A percentile compares a stretch with the other conserved stretches of the same genome.
Evolutionary conservation across 345 rosid species (phyloP).

Genomic region (Psidium friedrichsthalianum): DNA sequence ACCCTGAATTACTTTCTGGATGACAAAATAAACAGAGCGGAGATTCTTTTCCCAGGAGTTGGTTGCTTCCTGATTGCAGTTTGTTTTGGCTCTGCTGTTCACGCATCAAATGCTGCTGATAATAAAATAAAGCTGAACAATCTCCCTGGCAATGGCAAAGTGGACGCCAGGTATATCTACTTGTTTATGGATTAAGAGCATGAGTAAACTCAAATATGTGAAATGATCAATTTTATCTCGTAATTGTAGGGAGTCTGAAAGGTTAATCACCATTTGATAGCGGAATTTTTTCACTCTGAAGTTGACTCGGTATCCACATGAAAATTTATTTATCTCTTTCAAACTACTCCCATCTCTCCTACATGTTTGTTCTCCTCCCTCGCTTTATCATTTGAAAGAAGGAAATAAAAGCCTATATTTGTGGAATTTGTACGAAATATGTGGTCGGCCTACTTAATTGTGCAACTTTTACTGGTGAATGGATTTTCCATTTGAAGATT

Average conservation of each 20-base stretch:
- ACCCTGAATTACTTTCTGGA: slow-evolving; percentile 83
- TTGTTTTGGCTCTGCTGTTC: slow-evolving; percentile 70
- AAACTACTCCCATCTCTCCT: neutral
- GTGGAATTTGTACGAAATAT: neutral
- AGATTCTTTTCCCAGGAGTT: slow-evolving; percentile 71
- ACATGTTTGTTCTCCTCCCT: neutral
- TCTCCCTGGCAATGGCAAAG: slow-evolving; percentile 12
- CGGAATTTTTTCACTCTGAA: neutral
- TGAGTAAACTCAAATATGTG: neutral
- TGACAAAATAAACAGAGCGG: slow-evolving; percentile 62
- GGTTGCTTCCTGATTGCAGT: slow-evolving; percentile 78
- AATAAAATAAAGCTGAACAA: slow-evolving; percentile 43
- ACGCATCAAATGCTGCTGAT: slow-evolving; percentile 67
- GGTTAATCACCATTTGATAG: neutral
- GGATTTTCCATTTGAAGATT: neutral
- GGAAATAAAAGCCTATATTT: neutral
- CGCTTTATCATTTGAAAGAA: neutral
- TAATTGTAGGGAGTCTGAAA: neutral
- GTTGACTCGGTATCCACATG: neutral
- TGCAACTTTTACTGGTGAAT: neutral
- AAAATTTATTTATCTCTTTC: neutral
- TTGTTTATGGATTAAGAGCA: neutral
- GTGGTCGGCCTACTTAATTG: neutral
- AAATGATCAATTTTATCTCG: neutral
- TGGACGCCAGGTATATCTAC: slow-evolving; percentile 17